Percentiles rank a stretch among this genome's conserved stretches.
phyloP scores from a whole-genome alignment of 2,329 filamentous ascomycete genomes.

The Cercospora nicotianae region DNA sequence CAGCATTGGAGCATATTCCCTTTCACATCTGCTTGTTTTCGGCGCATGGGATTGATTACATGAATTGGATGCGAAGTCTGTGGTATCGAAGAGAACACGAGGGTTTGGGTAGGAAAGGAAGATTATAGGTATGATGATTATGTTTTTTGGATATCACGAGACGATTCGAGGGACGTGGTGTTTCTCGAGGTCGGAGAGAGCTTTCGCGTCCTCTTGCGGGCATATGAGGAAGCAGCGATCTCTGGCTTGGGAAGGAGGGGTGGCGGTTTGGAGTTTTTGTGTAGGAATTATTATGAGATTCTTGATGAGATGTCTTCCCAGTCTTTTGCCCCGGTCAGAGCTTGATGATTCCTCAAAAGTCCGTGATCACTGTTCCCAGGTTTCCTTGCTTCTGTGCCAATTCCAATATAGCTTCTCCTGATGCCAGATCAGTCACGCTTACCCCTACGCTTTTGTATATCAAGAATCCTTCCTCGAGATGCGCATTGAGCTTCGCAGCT shows the following conservation, averaged over 20 bases:
- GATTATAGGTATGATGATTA: background rate
- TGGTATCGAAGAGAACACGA: background rate
- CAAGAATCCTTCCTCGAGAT: slow-evolving; percentile 42
- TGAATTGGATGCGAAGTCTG: background rate
- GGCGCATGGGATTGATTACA: background rate
- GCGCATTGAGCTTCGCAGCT: slow-evolving; percentile 17
- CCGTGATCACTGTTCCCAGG: slow-evolving; percentile 15
- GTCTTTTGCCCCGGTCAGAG: background rate
- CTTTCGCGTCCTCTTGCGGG: background rate
- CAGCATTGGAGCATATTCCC: slow-evolving; percentile 1
- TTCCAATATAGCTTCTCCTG: slow-evolving; percentile 21
- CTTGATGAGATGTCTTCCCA: background rate
- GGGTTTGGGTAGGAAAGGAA: background rate
- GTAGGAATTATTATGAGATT: background rate
- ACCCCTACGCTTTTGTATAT: slow-evolving; percentile 55
- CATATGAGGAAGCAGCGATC: background rate
- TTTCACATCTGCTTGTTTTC: background rate
- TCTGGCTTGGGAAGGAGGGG: background rate
- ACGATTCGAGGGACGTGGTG: background rate
- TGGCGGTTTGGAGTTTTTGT: background rate
- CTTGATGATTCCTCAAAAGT: slow-evolving; percentile 4
- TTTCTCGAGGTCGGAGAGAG: background rate
- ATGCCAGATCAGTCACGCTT: slow-evolving; percentile 52
- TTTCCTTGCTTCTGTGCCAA: slow-evolving; percentile 15
- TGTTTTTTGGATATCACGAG: background rate